phyloP scores from a whole-genome alignment of 176 grass and related monocot species.

The Oryza glumipatula region DNA sequence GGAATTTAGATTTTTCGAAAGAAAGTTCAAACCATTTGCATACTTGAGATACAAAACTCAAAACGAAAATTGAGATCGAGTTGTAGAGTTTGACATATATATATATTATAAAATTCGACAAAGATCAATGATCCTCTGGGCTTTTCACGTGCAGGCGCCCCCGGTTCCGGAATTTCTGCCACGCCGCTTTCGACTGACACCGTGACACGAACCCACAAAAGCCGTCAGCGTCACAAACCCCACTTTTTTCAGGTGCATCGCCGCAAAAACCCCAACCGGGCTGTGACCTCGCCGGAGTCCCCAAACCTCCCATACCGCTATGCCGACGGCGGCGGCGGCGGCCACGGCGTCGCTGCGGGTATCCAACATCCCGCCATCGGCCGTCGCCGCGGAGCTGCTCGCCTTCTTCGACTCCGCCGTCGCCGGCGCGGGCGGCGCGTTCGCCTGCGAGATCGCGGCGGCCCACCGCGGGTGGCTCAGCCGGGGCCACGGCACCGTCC shows the following conservation, averaged over 20 bases:
- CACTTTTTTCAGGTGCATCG: background rate
- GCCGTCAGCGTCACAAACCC: background rate
- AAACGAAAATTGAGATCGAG: too few species aligned
- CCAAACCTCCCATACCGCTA: background rate
- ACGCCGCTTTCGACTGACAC: background rate
- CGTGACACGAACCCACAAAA: background rate
- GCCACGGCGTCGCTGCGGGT: conserved; percentile 62
- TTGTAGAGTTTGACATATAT: too few species aligned
- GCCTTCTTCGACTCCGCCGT: conserved; percentile 70
- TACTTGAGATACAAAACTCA: too few species aligned
- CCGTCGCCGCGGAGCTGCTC: conserved; percentile 70
- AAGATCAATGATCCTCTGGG: too few species aligned
- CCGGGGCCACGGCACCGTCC: conserved; percentile 64
- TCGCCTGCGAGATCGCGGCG: conserved; percentile 74
- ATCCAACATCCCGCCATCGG: conserved; percentile 63
- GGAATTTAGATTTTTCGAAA: too few species aligned
- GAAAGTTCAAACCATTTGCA: too few species aligned
- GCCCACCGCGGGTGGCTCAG: conserved; percentile 70
- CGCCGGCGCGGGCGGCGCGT: conserved; percentile 37
- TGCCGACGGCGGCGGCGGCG: conserved; percentile 30
- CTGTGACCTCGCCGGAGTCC: conserved; percentile 25
- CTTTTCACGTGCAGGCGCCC: background rate
- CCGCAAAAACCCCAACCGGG: background rate
- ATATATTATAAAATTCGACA: too few species aligned
- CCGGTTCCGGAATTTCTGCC: background rate